A percentile compares a stretch with the other conserved stretches of the same genome.
phyloP scores from a whole-genome alignment of 2,329 filamentous ascomycete genomes.

The Cladophialophora exuberans region DNA sequence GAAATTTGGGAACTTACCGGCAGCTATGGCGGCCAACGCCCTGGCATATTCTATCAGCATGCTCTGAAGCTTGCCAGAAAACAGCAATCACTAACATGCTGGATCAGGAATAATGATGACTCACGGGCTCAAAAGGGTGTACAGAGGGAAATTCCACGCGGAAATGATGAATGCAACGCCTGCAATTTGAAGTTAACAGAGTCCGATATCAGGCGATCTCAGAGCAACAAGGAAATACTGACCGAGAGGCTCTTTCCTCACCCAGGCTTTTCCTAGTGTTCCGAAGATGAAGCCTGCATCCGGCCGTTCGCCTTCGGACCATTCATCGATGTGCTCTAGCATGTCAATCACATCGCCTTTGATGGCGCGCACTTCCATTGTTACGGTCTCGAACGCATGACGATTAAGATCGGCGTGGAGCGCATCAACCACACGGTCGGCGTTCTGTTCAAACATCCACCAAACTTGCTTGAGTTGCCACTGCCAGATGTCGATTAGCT shows the following conservation, averaged over 20 bases:
- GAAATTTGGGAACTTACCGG: constrained; percentile 27
- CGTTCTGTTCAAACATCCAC: constrained; percentile 48
- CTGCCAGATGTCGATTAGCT: neutral
- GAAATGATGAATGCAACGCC: neutral
- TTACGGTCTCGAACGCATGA: constrained; percentile 40
- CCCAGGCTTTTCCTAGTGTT: constrained; percentile 37
- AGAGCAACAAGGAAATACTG: constrained; percentile 50
- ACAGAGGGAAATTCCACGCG: constrained; percentile 48
- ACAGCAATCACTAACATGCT: too few relatives aligned
- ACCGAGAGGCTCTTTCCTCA: constrained; percentile 51
- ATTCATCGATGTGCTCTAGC: constrained; percentile 45
- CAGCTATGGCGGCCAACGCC: constrained; percentile 49
- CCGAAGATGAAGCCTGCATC: constrained; percentile 37
- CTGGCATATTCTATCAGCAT: too few relatives aligned
- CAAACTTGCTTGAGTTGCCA: constrained; percentile 48
- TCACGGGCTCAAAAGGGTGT: constrained; percentile 44
- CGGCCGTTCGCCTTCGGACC: constrained; percentile 43
- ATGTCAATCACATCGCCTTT: constrained; percentile 44
- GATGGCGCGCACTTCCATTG: constrained; percentile 38
- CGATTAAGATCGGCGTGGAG: constrained; percentile 43
- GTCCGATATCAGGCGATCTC: constrained; percentile 50
- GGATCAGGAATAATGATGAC: too few relatives aligned
- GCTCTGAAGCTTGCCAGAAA: too few relatives aligned
- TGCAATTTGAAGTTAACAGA: too few relatives aligned
- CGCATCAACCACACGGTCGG: constrained; percentile 39